Conservation (phyloP, 352 stramenopile genomes). For the Aphanomyces stellatus region DNA sequence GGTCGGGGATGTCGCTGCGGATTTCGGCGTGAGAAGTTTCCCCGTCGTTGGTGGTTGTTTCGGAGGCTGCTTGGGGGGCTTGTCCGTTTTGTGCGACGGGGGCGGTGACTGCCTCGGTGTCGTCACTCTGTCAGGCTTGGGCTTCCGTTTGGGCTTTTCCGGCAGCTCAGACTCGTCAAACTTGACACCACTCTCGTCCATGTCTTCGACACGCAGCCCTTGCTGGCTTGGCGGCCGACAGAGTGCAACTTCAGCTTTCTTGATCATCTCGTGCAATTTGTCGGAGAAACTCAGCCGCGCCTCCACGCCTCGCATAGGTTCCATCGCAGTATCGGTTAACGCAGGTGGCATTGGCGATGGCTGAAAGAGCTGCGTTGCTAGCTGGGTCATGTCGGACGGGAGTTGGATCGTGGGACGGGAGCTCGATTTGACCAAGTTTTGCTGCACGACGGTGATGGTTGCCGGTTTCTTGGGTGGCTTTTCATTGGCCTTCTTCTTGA, state of each 20-base stretch:
- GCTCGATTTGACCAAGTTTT: not conserved
- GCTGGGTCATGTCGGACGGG: slow-evolving; percentile 1
- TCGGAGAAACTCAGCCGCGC: slow-evolving; percentile 11
- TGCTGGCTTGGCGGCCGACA: slow-evolving; percentile 7
- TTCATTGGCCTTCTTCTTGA: not conserved
- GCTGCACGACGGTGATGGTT: slow-evolving; percentile 1
- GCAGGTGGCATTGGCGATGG: not conserved
- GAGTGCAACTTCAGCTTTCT: slow-evolving; percentile 9
- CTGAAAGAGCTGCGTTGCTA: slow-evolving; percentile 14
- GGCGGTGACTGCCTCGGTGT: not conserved
- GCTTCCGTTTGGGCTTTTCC: not conserved
- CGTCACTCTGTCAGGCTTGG: not conserved
- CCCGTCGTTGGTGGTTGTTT: not conserved
- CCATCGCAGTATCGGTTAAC: not conserved
- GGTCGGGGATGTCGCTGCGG: too few species aligned
- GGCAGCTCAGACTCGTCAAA: not conserved
- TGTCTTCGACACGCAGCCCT: not conserved
- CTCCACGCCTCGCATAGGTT: not conserved
- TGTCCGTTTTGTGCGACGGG: too few species aligned
- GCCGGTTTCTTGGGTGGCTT: not conserved
- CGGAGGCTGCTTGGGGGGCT: not conserved
- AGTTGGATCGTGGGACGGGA: not conserved
- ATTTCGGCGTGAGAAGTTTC: not conserved
- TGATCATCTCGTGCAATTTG: slow-evolving; percentile 20
- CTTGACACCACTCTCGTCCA: not conserved